Evolutionary conservation across 2,329 filamentous ascomycete species (phyloP).

Genomic region (Chaetomiaceae sp.): DNA sequence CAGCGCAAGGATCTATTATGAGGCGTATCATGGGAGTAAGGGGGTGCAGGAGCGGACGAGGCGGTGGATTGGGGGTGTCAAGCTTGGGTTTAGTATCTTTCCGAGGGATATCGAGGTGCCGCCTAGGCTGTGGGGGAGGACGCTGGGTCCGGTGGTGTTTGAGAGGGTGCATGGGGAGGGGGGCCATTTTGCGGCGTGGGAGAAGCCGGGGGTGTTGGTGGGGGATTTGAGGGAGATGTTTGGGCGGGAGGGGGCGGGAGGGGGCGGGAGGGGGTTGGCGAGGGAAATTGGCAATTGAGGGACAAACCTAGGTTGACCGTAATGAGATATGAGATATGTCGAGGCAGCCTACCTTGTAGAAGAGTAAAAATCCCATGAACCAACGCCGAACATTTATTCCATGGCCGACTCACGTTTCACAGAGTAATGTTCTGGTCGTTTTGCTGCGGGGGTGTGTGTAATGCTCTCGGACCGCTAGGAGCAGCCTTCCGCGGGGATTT

Average conservation of each 20-base stretch:
- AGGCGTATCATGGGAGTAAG: neutral
- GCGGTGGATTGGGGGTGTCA: neutral
- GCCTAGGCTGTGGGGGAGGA: neutral
- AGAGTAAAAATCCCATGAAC: too few relatives aligned
- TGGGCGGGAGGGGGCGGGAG: neutral
- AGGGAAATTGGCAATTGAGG: neutral
- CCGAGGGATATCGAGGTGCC: neutral
- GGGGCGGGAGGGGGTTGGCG: neutral
- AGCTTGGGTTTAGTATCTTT: neutral
- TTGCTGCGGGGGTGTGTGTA: too few relatives aligned
- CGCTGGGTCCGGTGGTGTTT: neutral
- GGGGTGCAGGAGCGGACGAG: neutral
- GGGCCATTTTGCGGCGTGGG: neutral
- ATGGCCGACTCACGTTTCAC: too few relatives aligned
- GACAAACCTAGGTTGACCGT: too few relatives aligned
- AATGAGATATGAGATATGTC: too few relatives aligned
- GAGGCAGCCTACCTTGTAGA: too few relatives aligned
- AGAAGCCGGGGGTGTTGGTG: neutral
- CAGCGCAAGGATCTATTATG: neutral
- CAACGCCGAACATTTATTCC: too few relatives aligned
- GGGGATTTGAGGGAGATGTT: conserved; percentile 2
- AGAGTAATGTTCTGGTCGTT: too few relatives aligned
- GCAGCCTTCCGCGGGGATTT: too few relatives aligned
- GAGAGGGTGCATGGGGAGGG: neutral
- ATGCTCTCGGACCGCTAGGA: too few relatives aligned